These are phyloP conservation scores for Paecilomyces formosus DNA, from an alignment of 2,329 filamentous ascomycete genomes.

Conservation along the genomic window DNA sequence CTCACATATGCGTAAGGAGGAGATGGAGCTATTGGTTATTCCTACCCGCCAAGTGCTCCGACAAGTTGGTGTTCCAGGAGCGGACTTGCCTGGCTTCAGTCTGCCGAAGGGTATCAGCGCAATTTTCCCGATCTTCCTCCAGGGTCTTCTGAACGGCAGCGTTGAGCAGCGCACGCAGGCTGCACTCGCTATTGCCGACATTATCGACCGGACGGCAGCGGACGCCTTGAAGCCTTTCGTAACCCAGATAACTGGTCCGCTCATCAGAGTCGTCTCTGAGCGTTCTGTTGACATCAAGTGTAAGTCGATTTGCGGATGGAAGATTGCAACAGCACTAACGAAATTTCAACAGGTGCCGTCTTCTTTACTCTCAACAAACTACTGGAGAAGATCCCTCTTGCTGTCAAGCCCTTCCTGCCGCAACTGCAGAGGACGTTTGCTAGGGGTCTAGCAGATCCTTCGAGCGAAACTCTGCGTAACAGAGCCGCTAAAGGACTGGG, in stretches of 20 bases:
- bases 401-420: conserved; percentile 92
- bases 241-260: conserved; percentile 91
- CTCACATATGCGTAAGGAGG: conserved; percentile 85
- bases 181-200: conserved; percentile 88
- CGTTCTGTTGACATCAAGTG: conserved; percentile 88
- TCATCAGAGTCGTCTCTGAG: conserved; percentile 96
- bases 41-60: conserved; percentile 81
- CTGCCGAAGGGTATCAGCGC: conserved; percentile 96
- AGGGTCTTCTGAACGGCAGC: conserved; percentile 94
- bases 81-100: conserved; percentile 76
- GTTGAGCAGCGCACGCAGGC: conserved; percentile 86
- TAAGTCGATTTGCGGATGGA: conserved; percentile 13
- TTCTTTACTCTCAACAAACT: conserved; percentile 90
- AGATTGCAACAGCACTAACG: conserved; percentile 11
- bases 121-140: conserved; percentile 91
- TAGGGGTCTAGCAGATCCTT: conserved; percentile 86
- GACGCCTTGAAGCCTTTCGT: conserved; percentile 89
- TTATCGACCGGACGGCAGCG: conserved; percentile 85
- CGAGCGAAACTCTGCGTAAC: conserved; percentile 78
- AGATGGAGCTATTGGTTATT: conserved; percentile 88
- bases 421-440: conserved; percentile 96
- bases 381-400: conserved; percentile 90
- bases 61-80: conserved; percentile 80
- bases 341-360: conserved; percentile 62
- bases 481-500: conserved; percentile 90